These are phyloP conservation scores for Xanthoconium stramineum DNA, from an alignment of 768 basidiomycete genomes.

Conservation along the genomic window DNA sequence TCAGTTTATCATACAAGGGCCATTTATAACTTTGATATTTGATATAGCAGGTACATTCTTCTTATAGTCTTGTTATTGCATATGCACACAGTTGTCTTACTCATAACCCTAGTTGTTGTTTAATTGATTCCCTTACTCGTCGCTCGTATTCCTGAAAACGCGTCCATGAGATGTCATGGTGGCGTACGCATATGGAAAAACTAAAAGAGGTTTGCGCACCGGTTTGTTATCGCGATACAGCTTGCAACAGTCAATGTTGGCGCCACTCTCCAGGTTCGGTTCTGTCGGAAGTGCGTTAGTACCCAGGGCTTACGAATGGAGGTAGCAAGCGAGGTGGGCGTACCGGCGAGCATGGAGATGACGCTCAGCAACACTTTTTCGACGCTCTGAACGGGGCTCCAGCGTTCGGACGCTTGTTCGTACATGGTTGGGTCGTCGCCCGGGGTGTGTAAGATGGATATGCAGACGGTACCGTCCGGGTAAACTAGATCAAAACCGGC, in stretches of 20 bases:
- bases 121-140: conserved; percentile 77
- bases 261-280: conserved; percentile 96
- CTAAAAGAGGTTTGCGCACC: conserved; percentile 28
- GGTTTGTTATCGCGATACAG: conserved; percentile 85
- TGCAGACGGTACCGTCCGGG: conserved; percentile 94
- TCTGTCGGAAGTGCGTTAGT: conserved; percentile 42
- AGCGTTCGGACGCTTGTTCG: conserved; percentile 92
- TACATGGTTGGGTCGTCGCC: conserved; percentile 92
- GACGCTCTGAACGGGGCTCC: conserved; percentile 98
- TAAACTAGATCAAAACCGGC: conserved; percentile 61
- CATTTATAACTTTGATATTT: neutral
- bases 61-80: conserved; percentile 14
- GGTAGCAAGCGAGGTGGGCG: conserved; percentile 18
- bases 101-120: conserved; percentile 78
- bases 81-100: neutral
- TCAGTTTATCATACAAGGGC: neutral
- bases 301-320: no score
- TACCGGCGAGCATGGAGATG: conserved; percentile 94
- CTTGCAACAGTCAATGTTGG: conserved; percentile 97
- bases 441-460: conserved; percentile 95
- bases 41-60: conserved; percentile 9
- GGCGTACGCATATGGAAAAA: neutral
- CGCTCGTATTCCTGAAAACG: conserved; percentile 78
- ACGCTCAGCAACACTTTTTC: conserved; percentile 97
- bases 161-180: neutral